A percentile compares a stretch with the other conserved stretches of the same genome.
These are phyloP conservation scores for Allium sativum DNA, from an alignment of 106 monocot species.

Conservation along the genomic window DNA sequence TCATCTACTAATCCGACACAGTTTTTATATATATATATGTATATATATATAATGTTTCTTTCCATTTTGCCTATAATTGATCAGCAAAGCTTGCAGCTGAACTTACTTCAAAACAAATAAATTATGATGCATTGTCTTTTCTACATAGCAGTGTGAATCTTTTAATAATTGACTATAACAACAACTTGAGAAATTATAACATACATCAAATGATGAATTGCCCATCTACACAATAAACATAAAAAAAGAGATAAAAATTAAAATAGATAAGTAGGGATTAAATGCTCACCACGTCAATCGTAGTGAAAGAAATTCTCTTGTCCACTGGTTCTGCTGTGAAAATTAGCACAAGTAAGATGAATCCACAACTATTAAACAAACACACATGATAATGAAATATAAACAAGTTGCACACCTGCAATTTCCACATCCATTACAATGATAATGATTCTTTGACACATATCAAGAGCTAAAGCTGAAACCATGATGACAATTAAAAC, in stretches of 20 bases:
- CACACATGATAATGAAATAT: not conserved
- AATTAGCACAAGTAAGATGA: not conserved
- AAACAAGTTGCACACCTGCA: constrained; percentile 38
- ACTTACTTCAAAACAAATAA: no score
- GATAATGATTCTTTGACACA: constrained; percentile 63
- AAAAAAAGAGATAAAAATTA: not conserved
- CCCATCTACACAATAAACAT: no score
- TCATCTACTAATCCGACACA: no score
- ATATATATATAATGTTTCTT: no score
- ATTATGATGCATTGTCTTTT: no score
- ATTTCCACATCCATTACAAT: constrained; percentile 77
- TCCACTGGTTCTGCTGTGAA: constrained; percentile 52
- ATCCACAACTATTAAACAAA: constrained; percentile 1
- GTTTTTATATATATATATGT: no score
- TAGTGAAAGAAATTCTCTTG: constrained; percentile 80
- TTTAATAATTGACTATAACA: no score
- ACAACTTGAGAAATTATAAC: no score
- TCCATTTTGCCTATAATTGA: no score
- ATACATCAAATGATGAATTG: no score
- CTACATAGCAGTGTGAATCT: no score
- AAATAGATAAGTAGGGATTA: not conserved
- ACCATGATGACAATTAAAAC: not conserved
- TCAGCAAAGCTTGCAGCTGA: no score
- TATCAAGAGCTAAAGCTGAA: not conserved
- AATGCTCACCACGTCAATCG: constrained; percentile 40